phyloP scores from a whole-genome alignment of 768 basidiomycete species.

The Suillus luteus region DNA sequence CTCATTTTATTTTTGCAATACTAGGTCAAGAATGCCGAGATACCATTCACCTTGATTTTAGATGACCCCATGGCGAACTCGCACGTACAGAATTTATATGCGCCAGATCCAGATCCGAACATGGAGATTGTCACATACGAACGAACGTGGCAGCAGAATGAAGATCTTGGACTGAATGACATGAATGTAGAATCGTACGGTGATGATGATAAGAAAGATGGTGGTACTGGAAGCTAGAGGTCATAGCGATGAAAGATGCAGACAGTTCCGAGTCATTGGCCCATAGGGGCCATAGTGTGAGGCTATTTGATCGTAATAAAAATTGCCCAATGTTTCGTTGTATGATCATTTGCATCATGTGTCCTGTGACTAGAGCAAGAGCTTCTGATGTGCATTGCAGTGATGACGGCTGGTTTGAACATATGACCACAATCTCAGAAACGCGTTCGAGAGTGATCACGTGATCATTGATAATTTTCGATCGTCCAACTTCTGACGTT shows the following conservation, averaged over 20 bases:
- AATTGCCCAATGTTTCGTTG: not conserved
- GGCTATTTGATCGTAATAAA: not conserved
- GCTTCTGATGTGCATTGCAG: not conserved
- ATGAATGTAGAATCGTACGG: constrained; percentile 68
- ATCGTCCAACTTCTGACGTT: not conserved
- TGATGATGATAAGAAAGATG: constrained; percentile 17
- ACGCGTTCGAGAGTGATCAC: constrained; percentile 5
- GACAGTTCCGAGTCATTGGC: not conserved
- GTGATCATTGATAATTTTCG: constrained; percentile 16
- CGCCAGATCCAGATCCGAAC: constrained; percentile 95
- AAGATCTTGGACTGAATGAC: constrained; percentile 90
- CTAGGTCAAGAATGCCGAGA: constrained; percentile 76
- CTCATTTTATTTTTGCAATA: constrained; percentile 7
- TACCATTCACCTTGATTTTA: constrained; percentile 87
- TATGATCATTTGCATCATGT: not conserved
- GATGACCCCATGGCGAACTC: constrained; percentile 97
- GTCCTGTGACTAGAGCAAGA: not conserved
- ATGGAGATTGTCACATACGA: constrained; percentile 86
- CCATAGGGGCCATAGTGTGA: not conserved
- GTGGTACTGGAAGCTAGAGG: not conserved
- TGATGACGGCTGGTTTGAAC: not conserved
- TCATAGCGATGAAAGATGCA: constrained; percentile 5
- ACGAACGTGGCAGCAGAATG: constrained; percentile 87
- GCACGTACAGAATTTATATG: constrained; percentile 95
- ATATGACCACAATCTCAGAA: not conserved